Base-by-base conservation (phyloP, 83 land plant genomes). In the Larix sibirica region DNA sequence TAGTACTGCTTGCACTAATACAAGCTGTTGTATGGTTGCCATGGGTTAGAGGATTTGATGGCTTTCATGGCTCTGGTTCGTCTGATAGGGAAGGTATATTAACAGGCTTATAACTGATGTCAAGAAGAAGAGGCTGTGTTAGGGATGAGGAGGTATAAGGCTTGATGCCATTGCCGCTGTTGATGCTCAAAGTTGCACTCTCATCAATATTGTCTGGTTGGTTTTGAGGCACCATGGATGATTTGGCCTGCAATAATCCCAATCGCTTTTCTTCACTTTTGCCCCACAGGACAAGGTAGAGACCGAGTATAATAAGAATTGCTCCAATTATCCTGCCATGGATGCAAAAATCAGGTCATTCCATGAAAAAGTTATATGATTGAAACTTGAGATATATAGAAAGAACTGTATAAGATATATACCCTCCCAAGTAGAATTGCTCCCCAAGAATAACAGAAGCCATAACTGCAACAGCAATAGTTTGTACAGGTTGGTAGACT, bases 231-330 rank as follows among this genome's bases (percentile, higher is more conserved):
- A 54, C 58, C 58, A 54, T 54, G 58, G 58, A 54, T 13, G 31
- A 50, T 21, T 44, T 76, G 10, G 54, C 31, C 4, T 65, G 26
- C 68, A 20, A 4, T 23, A 77, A 18, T 77, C 28, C 50, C 61
- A 82, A 80, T 66, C 87, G 88, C 75, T 70, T 83, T 80, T 95
- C 95, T 75, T 92, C 86, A 47, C 83, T 88, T 73, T 95, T 94
- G 0, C 97, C 97, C 94, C 94, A 95, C 23, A 93, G 83, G 24
- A 95, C 96, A 10, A 95, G 69, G 85, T 95, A 95, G 20, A 95
- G 82, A 54, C 97, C 97, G 24, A 79, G 6, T 61, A 95, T 82
- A 84, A 95, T 93, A 80, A 95, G 67, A 62, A 91, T 83, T 33
- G 96, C 97, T 12, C 97, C 97, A 36, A 93, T 75, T 71, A 95